Evolutionary conservation across 805 yeast species (phyloP).

Genomic region (Ogataea henricii): DNA sequence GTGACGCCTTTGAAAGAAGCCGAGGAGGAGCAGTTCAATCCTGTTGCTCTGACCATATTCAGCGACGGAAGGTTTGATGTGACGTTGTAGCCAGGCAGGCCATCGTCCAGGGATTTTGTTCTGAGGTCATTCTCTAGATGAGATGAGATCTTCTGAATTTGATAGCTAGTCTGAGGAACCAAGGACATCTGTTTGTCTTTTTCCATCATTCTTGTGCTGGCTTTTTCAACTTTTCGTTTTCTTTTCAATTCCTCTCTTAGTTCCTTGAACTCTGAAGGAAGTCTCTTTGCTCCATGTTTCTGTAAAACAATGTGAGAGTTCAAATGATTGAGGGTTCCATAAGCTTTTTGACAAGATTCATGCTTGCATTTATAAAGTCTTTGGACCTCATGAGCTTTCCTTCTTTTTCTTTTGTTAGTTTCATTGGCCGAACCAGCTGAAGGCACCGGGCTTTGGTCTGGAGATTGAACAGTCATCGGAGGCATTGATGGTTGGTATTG

Average conservation of each 20-base stretch:
- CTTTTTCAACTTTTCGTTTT: constrained; percentile 25
- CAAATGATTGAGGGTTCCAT: constrained; percentile 61
- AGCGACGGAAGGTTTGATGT: constrained; percentile 1
- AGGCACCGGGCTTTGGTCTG: constrained; percentile 7
- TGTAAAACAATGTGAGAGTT: constrained; percentile 58
- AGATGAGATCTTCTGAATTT: constrained; percentile 2
- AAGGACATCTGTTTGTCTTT: constrained; percentile 12
- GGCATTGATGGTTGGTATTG: constrained; percentile 3
- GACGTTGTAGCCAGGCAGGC: not conserved
- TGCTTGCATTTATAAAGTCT: constrained; percentile 53
- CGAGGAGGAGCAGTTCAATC: not conserved
- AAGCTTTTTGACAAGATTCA: constrained; percentile 51
- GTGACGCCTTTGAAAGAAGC: constrained; percentile 1
- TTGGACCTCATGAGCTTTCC: constrained; percentile 57
- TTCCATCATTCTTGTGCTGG: constrained; percentile 18
- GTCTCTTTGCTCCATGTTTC: constrained; percentile 54
- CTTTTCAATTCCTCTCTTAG: constrained; percentile 45
- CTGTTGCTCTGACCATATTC: not conserved
- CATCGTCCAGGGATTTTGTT: constrained; percentile 3
- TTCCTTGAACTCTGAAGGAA: constrained; percentile 56
- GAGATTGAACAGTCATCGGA: constrained; percentile 1
- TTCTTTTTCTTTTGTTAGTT: constrained; percentile 47
- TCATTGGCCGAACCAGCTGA: constrained; percentile 3
- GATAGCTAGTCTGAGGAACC: constrained; percentile 4
- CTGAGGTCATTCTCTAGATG: constrained; percentile 8